These are phyloP conservation scores for Alloteropsis angusta DNA, from an alignment of 202 grass and related monocot species.

Conservation along the genomic window DNA sequence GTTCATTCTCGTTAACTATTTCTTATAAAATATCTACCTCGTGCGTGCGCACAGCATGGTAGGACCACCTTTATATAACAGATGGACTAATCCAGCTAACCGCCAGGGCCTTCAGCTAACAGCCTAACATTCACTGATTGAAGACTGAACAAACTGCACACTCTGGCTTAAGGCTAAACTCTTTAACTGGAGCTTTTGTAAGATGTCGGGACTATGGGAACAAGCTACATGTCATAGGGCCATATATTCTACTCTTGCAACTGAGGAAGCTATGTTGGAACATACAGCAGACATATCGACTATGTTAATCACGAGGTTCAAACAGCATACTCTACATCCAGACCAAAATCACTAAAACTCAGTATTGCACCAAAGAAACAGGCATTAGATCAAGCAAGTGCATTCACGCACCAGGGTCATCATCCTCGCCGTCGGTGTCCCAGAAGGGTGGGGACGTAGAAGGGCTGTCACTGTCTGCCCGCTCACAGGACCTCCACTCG, in stretches of 20 bases:
- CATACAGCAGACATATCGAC: background rate
- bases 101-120: background rate
- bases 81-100: background rate
- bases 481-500: constrained; percentile 66
- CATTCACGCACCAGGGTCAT: constrained; percentile 46
- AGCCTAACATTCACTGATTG: background rate
- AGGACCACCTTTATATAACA: background rate
- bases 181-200: background rate
- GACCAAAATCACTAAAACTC: background rate
- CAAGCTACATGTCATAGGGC: background rate
- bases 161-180: background rate
- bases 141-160: background rate
- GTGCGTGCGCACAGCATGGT: background rate
- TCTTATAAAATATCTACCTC: background rate
- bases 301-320: background rate
- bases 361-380: background rate
- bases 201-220: background rate
- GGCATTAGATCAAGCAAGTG: background rate
- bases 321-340: background rate
- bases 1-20: background rate
- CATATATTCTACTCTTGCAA: background rate
- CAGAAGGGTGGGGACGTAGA: constrained; percentile 69
- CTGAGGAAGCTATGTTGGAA: background rate
- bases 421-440: constrained; percentile 59
- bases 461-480: constrained; percentile 53